These are phyloP conservation scores for Mycena galericulata DNA, from an alignment of 768 basidiomycete genomes.

Conservation along the genomic window DNA sequence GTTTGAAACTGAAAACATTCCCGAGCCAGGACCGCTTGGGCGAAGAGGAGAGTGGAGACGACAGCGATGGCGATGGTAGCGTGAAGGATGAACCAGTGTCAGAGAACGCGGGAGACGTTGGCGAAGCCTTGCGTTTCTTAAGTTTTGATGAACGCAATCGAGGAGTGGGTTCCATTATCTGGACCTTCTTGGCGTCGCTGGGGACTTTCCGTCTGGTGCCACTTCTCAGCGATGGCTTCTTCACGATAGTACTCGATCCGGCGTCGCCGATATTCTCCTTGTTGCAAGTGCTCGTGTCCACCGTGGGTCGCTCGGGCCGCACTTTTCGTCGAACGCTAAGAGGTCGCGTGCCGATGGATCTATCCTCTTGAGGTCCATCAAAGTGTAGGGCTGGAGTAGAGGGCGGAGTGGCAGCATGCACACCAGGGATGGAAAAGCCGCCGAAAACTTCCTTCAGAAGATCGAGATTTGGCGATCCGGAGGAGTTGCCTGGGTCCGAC, in stretches of 20 bases:
- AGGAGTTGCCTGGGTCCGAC: constrained; percentile 25
- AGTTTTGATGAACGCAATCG: constrained; percentile 49
- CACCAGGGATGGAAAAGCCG: constrained; percentile 6
- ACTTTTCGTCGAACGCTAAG: constrained; percentile 57
- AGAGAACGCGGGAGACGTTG: constrained; percentile 59
- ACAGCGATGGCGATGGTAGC: constrained; percentile 53
- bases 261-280: constrained; percentile 68
- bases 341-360: constrained; percentile 52
- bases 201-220: constrained; percentile 37
- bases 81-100: constrained; percentile 53
- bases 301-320: constrained; percentile 39
- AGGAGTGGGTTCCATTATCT: constrained; percentile 63
- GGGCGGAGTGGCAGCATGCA: constrained; percentile 27
- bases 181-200: constrained; percentile 50
- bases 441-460: constrained; percentile 24
- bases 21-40: constrained; percentile 87
- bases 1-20: constrained; percentile 89
- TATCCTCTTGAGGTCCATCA: constrained; percentile 1
- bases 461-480: constrained; percentile 33
- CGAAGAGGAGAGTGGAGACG: constrained; percentile 54
- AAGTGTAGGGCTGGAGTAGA: constrained; percentile 29
- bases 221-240: constrained; percentile 61
- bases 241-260: constrained; percentile 39
- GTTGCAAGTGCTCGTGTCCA: constrained; percentile 46
- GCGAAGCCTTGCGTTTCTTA: constrained; percentile 43